A percentile compares a stretch with the other conserved stretches of the same genome.
phyloP scores from a whole-genome alignment of 495 filamentous ascomycete genomes.

The Pyrenopolyporus hunteri region DNA sequence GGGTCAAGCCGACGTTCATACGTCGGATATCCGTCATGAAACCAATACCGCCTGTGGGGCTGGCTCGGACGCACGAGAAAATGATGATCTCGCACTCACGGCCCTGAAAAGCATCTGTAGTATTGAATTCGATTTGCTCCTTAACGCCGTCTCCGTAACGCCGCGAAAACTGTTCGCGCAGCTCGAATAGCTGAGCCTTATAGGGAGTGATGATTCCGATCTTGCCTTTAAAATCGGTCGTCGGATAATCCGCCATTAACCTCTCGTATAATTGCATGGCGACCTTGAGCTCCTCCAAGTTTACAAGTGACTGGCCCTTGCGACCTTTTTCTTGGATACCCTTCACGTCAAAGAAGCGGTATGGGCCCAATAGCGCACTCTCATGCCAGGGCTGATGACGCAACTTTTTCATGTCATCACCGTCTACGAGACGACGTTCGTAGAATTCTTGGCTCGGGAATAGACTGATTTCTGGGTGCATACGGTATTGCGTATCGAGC shows the following conservation, averaged over 20 bases:
- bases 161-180: slow-evolving; percentile 72
- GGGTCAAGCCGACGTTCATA: slow-evolving; percentile 98
- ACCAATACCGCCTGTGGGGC: slow-evolving; percentile 86
- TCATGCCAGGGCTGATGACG: slow-evolving; percentile 84
- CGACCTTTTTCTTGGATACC: slow-evolving; percentile 80
- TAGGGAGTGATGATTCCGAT: slow-evolving; percentile 98
- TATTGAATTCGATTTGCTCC: slow-evolving; percentile 91
- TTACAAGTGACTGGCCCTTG: slow-evolving; percentile 87
- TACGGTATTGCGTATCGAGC: slow-evolving; percentile 95
- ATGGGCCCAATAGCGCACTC: slow-evolving; percentile 80
- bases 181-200: slow-evolving; percentile 84
- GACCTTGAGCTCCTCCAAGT: slow-evolving; percentile 81
- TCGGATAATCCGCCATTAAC: slow-evolving; percentile 71
- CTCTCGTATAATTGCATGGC: slow-evolving; percentile 84
- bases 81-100: slow-evolving; percentile 97
- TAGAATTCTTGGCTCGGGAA: slow-evolving; percentile 95
- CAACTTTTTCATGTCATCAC: slow-evolving; percentile 75
- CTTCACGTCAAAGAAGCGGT: slow-evolving; percentile 96
- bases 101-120: slow-evolving; percentile 97
- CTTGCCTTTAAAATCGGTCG: slow-evolving; percentile 75
- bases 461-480: slow-evolving; percentile 92
- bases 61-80: slow-evolving; percentile 96
- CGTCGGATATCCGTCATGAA: slow-evolving; percentile 97
- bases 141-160: slow-evolving; percentile 77
- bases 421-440: slow-evolving; percentile 83